phyloP scores from a whole-genome alignment of 2,329 filamentous ascomycete species.

The Colletotrichum cuscutae region DNA sequence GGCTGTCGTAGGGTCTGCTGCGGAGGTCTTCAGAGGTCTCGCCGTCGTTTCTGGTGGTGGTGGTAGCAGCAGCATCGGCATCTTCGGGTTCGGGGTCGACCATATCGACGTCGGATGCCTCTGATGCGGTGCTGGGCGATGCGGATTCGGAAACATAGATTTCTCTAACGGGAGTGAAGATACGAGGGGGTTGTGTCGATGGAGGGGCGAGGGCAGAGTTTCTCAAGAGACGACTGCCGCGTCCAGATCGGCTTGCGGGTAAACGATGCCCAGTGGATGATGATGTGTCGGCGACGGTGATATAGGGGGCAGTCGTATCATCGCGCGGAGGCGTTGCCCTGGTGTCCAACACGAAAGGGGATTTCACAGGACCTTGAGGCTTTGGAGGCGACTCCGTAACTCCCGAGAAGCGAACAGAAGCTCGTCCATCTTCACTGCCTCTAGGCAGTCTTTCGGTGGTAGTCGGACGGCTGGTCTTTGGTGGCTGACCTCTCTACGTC shows the following conservation, averaged over 20 bases:
- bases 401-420: background rate
- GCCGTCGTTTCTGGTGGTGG: background rate
- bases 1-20: background rate
- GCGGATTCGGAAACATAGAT: background rate
- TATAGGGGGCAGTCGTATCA: background rate
- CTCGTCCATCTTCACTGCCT: background rate
- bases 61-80: background rate
- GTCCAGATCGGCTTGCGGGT: background rate
- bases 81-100: background rate
- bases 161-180: slow-evolving; percentile 14
- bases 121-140: background rate
- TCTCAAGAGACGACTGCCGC: too few relatives aligned
- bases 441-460: background rate
- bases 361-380: background rate
- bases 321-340: background rate
- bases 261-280: background rate
- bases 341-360: background rate
- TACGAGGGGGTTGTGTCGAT: background rate
- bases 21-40: background rate
- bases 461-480: background rate
- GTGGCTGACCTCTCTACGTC: background rate
- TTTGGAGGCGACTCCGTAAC: background rate
- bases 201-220: background rate
- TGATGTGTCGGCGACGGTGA: background rate
- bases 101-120: slow-evolving; percentile 17